These are phyloP conservation scores for Buddleja alternifolia DNA, from an alignment of 257 asterid species.

Conservation along the genomic window DNA sequence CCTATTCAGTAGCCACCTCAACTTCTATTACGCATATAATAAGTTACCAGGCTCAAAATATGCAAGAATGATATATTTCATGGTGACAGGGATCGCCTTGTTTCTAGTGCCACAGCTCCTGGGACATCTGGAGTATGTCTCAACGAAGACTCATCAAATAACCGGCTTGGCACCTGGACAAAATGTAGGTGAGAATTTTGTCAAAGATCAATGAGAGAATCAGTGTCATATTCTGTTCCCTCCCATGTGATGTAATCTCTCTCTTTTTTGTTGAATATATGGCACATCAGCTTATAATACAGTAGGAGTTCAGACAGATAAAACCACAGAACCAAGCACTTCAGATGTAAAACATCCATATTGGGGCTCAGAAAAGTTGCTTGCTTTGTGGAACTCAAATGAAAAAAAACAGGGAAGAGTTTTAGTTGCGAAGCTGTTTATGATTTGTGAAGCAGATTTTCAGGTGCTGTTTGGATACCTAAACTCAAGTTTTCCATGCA, in stretches of 20 bases:
- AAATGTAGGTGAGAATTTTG: constrained; percentile 65
- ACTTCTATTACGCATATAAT: neutral
- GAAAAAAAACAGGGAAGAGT: constrained; percentile 54
- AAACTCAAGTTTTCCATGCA: constrained; percentile 32
- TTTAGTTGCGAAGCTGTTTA: constrained; percentile 60
- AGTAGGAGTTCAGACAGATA: constrained; percentile 63
- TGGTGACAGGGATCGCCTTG: constrained; percentile 40
- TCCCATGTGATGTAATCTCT: constrained; percentile 30
- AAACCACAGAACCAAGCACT: constrained; percentile 40
- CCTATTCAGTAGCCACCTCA: constrained; percentile 8
- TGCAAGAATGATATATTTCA: constrained; percentile 21
- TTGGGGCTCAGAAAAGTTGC: constrained; percentile 50
- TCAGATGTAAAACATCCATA: constrained; percentile 28
- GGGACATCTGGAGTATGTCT: constrained; percentile 38
- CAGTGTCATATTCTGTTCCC: constrained; percentile 19
- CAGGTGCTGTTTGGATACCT: constrained; percentile 67
- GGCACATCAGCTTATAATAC: constrained; percentile 51
- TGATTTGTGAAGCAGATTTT: constrained; percentile 66
- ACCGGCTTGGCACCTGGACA: constrained; percentile 36
- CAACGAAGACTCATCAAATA: constrained; percentile 35
- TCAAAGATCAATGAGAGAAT: constrained; percentile 26
- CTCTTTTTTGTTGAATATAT: constrained; percentile 30
- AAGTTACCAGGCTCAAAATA: constrained; percentile 8
- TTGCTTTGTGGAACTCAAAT: constrained; percentile 67
- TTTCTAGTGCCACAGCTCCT: constrained; percentile 39